Conservation (phyloP, 1,284 basidiomycete genomes). For the Fereydounia khargensis region DNA sequence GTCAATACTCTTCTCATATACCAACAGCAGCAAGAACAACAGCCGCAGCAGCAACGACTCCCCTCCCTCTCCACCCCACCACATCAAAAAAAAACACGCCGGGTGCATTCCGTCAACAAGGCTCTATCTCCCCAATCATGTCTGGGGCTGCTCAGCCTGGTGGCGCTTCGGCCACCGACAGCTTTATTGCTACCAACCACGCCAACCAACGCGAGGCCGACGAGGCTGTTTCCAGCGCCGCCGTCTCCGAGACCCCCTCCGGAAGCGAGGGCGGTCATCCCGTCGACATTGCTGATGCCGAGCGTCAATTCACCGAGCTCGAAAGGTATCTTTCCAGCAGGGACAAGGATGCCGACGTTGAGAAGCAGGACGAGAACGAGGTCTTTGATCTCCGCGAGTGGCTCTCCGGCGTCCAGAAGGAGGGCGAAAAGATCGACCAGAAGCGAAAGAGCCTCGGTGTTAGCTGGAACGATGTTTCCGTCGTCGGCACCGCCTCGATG, state of each 20-base stretch:
- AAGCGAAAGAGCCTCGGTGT: conserved; percentile 39
- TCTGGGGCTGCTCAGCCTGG: conserved; percentile 7
- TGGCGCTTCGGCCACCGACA: conserved; percentile 14
- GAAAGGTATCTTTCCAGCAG: conserved; percentile 19
- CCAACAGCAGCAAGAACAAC: no score
- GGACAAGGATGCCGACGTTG: conserved; percentile 11
- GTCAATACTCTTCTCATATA: no score
- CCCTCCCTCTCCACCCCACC: no score
- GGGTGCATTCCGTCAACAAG: no score
- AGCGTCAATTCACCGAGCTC: conserved; percentile 20
- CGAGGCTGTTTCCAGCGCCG: conserved; percentile 5
- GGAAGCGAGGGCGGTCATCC: conserved; percentile 6
- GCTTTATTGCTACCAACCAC: conserved; percentile 15
- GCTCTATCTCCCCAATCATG: conserved; percentile 10
- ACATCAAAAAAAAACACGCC: no score
- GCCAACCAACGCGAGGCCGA: conserved; percentile 2
- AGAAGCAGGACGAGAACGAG: conserved; percentile 12
- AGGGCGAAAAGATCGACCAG: conserved; percentile 18
- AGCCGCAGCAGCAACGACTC: no score
- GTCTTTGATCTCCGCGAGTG: conserved; percentile 21
- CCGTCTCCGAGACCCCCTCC: conserved; percentile 8
- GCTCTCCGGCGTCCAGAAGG: conserved; percentile 17
- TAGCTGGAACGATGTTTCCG: conserved; percentile 25
- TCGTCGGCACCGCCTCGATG: conserved; percentile 24
- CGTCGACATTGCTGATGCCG: conserved; percentile 23